Conservation (phyloP, 1,284 basidiomycete genomes). For the Austroboletus novae-zelandiae region DNA sequence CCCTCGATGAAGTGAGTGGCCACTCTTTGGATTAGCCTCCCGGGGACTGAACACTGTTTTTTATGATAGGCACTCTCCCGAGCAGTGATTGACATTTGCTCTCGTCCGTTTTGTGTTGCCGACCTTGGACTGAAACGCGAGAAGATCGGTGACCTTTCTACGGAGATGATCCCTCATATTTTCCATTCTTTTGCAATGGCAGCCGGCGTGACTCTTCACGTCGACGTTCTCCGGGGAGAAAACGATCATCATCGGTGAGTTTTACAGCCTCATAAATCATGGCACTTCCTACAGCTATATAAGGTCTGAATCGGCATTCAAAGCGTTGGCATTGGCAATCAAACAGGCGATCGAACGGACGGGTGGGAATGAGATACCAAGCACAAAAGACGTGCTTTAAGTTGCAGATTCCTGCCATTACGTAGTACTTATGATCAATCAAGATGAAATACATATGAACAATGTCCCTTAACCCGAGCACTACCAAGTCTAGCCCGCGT, state of each 20-base stretch:
- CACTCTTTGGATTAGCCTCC: slow-evolving; percentile 1
- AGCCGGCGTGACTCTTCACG: slow-evolving; percentile 87
- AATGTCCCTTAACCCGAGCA: slow-evolving; percentile 2
- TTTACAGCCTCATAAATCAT: neutral
- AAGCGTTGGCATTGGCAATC: slow-evolving; percentile 94
- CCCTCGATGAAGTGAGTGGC: slow-evolving; percentile 84
- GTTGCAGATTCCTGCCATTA: slow-evolving; percentile 10
- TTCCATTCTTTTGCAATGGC: slow-evolving; percentile 93
- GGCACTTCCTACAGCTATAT: neutral
- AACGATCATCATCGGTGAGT: slow-evolving; percentile 97
- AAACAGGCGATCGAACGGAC: slow-evolving; percentile 90
- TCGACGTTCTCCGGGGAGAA: slow-evolving; percentile 91
- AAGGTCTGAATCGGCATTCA: slow-evolving; percentile 96
- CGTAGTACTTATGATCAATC: neutral
- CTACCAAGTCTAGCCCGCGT: neutral
- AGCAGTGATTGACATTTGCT: slow-evolving; percentile 98
- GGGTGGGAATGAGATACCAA: slow-evolving; percentile 90
- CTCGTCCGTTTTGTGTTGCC: slow-evolving; percentile 92
- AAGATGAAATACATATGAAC: slow-evolving; percentile 21
- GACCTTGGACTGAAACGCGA: slow-evolving; percentile 90
- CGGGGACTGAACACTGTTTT: neutral
- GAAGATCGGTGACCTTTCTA: slow-evolving; percentile 95
- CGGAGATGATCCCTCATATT: slow-evolving; percentile 97
- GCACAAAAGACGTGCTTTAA: slow-evolving; percentile 91
- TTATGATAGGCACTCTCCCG: slow-evolving; percentile 78